Percentiles rank a stretch among this genome's conserved stretches.
phyloP scores from a whole-genome alignment of 129 eudicot genomes.

The Centaurea solstitialis region DNA sequence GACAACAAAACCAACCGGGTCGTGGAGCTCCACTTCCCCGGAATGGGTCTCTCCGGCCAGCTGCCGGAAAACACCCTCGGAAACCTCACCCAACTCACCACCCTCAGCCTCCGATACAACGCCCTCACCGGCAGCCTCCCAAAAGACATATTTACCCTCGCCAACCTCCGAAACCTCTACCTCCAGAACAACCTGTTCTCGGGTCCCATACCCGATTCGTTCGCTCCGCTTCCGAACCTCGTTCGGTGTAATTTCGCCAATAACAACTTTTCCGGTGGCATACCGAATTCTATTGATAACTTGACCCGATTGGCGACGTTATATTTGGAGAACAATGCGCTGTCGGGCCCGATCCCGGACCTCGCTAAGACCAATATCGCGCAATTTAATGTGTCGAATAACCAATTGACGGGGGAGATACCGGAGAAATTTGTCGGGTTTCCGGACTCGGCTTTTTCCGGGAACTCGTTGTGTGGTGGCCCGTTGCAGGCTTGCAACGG shows the following conservation, averaged over 20 bases:
- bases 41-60: slow-evolving; percentile 68
- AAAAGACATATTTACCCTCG: slow-evolving; percentile 39
- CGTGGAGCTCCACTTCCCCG: slow-evolving; percentile 74
- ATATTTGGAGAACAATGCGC: slow-evolving; percentile 50
- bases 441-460: slow-evolving; percentile 52
- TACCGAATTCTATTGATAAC: slow-evolving; percentile 42
- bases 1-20: slow-evolving; percentile 53
- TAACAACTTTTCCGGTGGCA: slow-evolving; percentile 62
- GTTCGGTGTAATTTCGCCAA: slow-evolving; percentile 57
- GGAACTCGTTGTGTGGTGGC: slow-evolving; percentile 62
- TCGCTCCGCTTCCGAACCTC: slow-evolving; percentile 43
- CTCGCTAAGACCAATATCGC: slow-evolving; percentile 39
- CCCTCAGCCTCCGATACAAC: slow-evolving; percentile 79
- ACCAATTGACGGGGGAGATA: slow-evolving; percentile 56
- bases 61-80: slow-evolving; percentile 56
- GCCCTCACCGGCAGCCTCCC: slow-evolving; percentile 66
- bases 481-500: slow-evolving; percentile 59
- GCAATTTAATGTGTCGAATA: slow-evolving; percentile 66
- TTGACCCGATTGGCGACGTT: slow-evolving; percentile 65
- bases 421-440: slow-evolving; percentile 42
- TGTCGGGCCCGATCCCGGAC: slow-evolving; percentile 69
- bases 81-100: slow-evolving; percentile 53
- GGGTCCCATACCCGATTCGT: slow-evolving; percentile 56
- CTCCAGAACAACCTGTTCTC: slow-evolving; percentile 60
- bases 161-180: slow-evolving; percentile 59